Conservation (phyloP, 371 early-diverging fungal genomes). For the Lichtheimia hyalospora region DNA sequence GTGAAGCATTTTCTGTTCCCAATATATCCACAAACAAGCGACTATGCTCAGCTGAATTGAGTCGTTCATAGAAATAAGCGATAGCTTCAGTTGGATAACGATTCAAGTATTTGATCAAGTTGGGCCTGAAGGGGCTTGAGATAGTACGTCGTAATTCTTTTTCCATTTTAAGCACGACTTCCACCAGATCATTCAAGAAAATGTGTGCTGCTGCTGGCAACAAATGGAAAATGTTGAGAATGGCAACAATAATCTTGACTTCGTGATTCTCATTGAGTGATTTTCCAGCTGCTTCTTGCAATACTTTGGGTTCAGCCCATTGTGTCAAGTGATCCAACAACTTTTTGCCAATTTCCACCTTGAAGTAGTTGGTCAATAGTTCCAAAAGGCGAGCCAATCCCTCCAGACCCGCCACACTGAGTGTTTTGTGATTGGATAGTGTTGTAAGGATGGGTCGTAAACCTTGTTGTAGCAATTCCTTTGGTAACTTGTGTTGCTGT, state of each 20-base stretch:
- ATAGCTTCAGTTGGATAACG: constrained; percentile 84
- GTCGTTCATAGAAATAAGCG: constrained; percentile 79
- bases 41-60: constrained; percentile 55
- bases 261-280: constrained; percentile 88
- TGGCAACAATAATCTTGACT: constrained; percentile 91
- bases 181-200: constrained; percentile 89
- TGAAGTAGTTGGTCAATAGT: constrained; percentile 95
- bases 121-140: constrained; percentile 92
- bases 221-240: constrained; percentile 90
- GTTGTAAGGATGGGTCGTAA: constrained; percentile 94
- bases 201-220: constrained; percentile 91
- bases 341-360: constrained; percentile 97
- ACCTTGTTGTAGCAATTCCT: constrained; percentile 95
- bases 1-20: constrained; percentile 59
- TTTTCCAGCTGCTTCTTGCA: constrained; percentile 80
- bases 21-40: constrained; percentile 77
- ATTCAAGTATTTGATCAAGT: constrained; percentile 88
- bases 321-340: constrained; percentile 92
- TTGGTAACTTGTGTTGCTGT: constrained; percentile 89
- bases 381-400: constrained; percentile 93
- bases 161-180: constrained; percentile 85
- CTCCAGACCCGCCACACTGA: constrained; percentile 91
- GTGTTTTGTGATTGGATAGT: constrained; percentile 88
- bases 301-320: constrained; percentile 87
- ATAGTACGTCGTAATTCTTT: constrained; percentile 71